Evolutionary conservation across 2,329 filamentous ascomycete species (phyloP).

Genomic region (Aspergillus phoenicis): DNA sequence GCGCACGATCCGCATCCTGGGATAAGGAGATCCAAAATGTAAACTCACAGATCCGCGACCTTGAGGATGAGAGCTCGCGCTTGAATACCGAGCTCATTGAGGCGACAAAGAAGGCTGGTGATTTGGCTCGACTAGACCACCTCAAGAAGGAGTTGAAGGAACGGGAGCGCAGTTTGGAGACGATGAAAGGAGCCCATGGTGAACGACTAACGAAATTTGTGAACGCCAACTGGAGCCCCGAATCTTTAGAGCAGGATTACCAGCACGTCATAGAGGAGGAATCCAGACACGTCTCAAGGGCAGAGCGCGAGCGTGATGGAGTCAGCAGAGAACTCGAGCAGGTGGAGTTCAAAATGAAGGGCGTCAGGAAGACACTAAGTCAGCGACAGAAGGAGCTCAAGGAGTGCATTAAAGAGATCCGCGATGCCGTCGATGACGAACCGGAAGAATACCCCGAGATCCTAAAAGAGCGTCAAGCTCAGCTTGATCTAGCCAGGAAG

Average conservation of each 20-base stretch:
- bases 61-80: constrained; percentile 72
- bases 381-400: constrained; percentile 66
- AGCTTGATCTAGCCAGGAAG: constrained; percentile 57
- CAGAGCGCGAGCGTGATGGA: constrained; percentile 70
- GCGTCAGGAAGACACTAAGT: constrained; percentile 63
- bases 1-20: constrained; percentile 65
- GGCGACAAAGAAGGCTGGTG: constrained; percentile 76
- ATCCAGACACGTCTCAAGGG: constrained; percentile 61
- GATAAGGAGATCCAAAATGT: constrained; percentile 70
- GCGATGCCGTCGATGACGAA: constrained; percentile 58
- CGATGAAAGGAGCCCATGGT: constrained; percentile 73
- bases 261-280: constrained; percentile 64
- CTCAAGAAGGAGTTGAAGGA: constrained; percentile 78
- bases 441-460: constrained; percentile 55
- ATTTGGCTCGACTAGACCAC: constrained; percentile 80
- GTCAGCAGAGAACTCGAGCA: constrained; percentile 73
- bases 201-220: constrained; percentile 69
- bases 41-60: constrained; percentile 64
- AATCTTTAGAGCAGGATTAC: constrained; percentile 71
- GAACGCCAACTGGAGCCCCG: constrained; percentile 67
- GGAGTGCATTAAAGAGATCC: constrained; percentile 64
- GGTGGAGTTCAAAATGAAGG: constrained; percentile 71
- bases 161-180: constrained; percentile 73
- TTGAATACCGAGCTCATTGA: constrained; percentile 81
- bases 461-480: constrained; percentile 54